Conservation (phyloP, 129 eudicot genomes). For the Tanacetum coccineum region DNA sequence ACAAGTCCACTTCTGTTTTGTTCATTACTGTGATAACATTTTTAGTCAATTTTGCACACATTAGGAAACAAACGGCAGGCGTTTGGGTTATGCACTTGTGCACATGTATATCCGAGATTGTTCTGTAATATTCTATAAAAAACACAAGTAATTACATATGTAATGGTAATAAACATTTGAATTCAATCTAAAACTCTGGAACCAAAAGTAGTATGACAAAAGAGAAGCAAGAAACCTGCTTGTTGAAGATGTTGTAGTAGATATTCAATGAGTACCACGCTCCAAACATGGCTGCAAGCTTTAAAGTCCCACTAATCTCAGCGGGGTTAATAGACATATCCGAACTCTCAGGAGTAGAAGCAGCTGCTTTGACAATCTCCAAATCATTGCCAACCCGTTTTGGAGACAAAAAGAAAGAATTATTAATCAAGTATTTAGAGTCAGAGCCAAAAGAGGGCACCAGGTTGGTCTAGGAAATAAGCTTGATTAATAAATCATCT, state of each 20-base stretch:
- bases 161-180: background rate
- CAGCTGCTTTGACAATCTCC: too few species aligned
- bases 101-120: background rate
- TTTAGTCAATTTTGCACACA: too few species aligned
- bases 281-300: constrained; percentile 75
- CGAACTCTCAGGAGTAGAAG: constrained; percentile 28
- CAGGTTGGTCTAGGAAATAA: background rate
- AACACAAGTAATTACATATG: background rate
- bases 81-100: too few species aligned
- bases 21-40: too few species aligned
- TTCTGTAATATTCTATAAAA: background rate
- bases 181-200: background rate
- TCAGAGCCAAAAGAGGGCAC: constrained; percentile 11
- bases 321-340: constrained; percentile 27
- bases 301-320: constrained; percentile 35
- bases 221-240: constrained; percentile 52
- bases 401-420: too few species aligned
- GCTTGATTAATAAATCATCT: too few species aligned
- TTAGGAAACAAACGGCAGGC: too few species aligned
- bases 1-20: too few species aligned
- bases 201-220: background rate
- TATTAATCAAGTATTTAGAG: too few species aligned
- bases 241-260: constrained; percentile 89
- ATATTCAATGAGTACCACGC: constrained; percentile 75
- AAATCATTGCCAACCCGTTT: too few species aligned